Conservation (phyloP, 1,284 basidiomycete genomes). For the Inonotus hispidus region DNA sequence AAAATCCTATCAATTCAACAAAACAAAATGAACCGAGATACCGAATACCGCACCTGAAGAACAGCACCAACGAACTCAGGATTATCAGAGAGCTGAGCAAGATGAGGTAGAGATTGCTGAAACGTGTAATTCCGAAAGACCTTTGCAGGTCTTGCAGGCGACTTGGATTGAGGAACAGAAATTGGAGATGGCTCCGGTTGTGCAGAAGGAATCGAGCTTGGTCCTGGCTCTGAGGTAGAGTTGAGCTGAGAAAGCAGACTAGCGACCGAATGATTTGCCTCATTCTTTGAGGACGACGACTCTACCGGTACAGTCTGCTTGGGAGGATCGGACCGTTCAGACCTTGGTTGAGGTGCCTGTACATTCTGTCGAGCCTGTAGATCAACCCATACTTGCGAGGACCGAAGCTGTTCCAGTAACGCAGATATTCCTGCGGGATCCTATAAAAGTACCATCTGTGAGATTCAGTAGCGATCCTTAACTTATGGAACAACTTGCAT, state of each 20-base stretch:
- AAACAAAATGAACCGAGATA: neutral
- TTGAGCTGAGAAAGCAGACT: constrained; percentile 63
- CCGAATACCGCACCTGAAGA: constrained; percentile 37
- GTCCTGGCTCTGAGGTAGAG: constrained; percentile 21
- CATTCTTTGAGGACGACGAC: neutral
- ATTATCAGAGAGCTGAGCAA: constrained; percentile 50
- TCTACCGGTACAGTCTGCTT: neutral
- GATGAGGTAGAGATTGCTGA: constrained; percentile 55
- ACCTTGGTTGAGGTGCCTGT: constrained; percentile 2
- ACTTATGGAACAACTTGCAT: constrained; percentile 24
- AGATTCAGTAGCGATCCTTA: neutral
- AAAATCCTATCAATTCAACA: neutral
- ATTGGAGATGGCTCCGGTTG: neutral
- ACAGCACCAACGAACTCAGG: constrained; percentile 42
- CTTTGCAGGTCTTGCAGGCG: constrained; percentile 14
- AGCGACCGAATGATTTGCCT: constrained; percentile 41
- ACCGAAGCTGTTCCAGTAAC: constrained; percentile 56
- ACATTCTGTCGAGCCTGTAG: constrained; percentile 7
- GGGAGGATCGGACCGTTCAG: neutral
- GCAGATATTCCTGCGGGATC: constrained; percentile 59
- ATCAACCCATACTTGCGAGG: constrained; percentile 63
- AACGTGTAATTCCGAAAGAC: constrained; percentile 50
- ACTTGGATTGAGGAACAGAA: neutral
- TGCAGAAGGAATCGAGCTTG: constrained; percentile 8
- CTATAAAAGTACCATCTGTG: constrained; percentile 28